Percentiles rank a stretch among this genome's conserved stretches.
These are phyloP conservation scores for Tricharina praecox DNA, from an alignment of 495 filamentous ascomycete genomes.

Conservation along the genomic window DNA sequence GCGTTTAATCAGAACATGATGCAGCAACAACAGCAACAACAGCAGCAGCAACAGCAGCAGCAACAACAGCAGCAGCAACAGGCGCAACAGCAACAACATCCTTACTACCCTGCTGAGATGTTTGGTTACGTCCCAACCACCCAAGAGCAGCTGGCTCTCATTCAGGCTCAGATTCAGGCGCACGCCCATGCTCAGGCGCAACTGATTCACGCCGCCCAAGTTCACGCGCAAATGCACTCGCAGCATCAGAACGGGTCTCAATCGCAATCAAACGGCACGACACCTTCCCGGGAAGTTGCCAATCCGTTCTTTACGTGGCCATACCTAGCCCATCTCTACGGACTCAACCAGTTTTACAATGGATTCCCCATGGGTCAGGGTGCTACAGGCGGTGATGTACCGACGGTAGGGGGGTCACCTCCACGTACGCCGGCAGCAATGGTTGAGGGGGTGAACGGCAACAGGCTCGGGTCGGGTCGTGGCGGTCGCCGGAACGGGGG, in stretches of 20 bases:
- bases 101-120: constrained; percentile 12
- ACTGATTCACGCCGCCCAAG: constrained; percentile 28
- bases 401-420: constrained; percentile 1
- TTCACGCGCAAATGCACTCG: constrained; percentile 39
- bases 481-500: constrained; percentile 14
- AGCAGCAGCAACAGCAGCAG: too few species aligned
- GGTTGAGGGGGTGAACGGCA: constrained; percentile 9
- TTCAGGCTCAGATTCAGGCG: constrained; percentile 42
- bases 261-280: background rate
- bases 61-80: constrained; percentile 17
- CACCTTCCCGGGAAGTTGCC: background rate
- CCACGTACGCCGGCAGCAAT: constrained; percentile 10
- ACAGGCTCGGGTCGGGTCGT: constrained; percentile 9
- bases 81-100: too few species aligned
- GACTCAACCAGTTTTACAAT: background rate
- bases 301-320: background rate
- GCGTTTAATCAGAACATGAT: constrained; percentile 4
- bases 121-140: constrained; percentile 20
- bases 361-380: background rate
- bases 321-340: constrained; percentile 1
- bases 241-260: constrained; percentile 2
- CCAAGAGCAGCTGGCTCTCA: constrained; percentile 16
- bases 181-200: constrained; percentile 47
- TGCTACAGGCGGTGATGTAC: background rate
- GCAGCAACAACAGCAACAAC: constrained; percentile 1